Evolutionary conservation across 495 filamentous ascomycete genomes (phyloP).

Genomic region (Extremus antarcticus): DNA sequence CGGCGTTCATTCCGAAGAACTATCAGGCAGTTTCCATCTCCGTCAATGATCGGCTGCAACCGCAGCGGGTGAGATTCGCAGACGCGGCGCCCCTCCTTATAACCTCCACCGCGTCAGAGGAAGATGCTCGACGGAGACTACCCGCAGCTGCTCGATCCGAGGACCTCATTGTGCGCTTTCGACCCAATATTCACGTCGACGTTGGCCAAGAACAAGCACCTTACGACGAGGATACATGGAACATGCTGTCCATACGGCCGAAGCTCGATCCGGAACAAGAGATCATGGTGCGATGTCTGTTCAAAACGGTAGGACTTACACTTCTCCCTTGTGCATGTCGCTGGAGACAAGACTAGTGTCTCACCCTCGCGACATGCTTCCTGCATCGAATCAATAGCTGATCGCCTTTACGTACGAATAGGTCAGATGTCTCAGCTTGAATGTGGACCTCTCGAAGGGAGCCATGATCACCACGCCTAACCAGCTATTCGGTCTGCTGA

Average conservation of each 20-base stretch:
- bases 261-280: slow-evolving; percentile 8
- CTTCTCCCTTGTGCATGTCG: no score
- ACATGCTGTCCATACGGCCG: slow-evolving; percentile 13
- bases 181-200: slow-evolving; percentile 19
- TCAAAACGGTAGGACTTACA: slow-evolving; percentile 2
- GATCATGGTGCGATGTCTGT: slow-evolving; percentile 16
- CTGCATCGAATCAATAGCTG: not conserved
- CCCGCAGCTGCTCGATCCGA: slow-evolving; percentile 7
- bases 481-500: slow-evolving; percentile 19
- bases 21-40: slow-evolving; percentile 11
- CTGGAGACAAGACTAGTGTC: no score
- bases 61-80: slow-evolving; percentile 17
- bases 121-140: slow-evolving; percentile 12
- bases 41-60: slow-evolving; percentile 17
- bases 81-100: slow-evolving; percentile 19
- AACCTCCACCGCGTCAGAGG: slow-evolving; percentile 18
- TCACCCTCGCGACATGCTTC: no score
- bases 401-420: not conserved
- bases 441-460: slow-evolving; percentile 15
- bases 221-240: slow-evolving; percentile 18
- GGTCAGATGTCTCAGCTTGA: slow-evolving; percentile 15
- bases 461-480: slow-evolving; percentile 11
- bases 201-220: slow-evolving; percentile 11
- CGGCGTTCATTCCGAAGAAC: slow-evolving; percentile 9
- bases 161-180: slow-evolving; percentile 19